A percentile compares a stretch with the other conserved stretches of the same genome.
These are phyloP conservation scores for Carex sylvatica DNA, from an alignment of 202 grass and related monocot species.

Conservation along the genomic window DNA sequence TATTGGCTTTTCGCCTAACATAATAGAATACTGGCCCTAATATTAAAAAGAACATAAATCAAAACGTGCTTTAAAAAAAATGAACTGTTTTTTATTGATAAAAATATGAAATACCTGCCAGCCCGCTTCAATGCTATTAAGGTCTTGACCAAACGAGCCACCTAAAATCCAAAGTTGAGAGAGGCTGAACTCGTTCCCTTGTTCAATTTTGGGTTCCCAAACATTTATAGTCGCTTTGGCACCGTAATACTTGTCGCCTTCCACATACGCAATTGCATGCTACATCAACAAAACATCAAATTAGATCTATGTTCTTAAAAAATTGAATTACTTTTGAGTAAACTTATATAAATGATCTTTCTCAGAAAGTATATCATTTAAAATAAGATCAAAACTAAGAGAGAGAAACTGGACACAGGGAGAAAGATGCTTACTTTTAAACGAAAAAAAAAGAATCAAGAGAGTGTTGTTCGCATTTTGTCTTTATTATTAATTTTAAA, in stretches of 20 bases:
- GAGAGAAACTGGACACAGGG: neutral
- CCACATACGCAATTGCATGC: conserved; percentile 93
- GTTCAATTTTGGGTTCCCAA: conserved; percentile 91
- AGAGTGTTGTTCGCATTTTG: conserved; percentile 11
- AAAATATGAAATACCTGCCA: conserved; percentile 66
- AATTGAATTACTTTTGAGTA: neutral
- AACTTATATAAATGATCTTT: neutral
- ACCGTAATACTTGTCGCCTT: conserved; percentile 92
- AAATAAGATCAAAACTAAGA: neutral
- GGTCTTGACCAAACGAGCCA: conserved; percentile 83
- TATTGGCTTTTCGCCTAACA: neutral
- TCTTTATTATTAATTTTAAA: neutral
- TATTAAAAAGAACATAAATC: neutral
- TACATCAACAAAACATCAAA: conserved; percentile 30
- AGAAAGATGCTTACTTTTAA: conserved; percentile 4
- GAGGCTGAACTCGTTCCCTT: conserved; percentile 90
- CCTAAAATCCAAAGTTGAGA: conserved; percentile 97
- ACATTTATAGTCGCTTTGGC: conserved; percentile 98
- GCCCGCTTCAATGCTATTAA: conserved; percentile 98
- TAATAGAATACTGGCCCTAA: neutral
- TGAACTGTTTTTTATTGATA: neutral
- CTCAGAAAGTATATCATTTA: neutral
- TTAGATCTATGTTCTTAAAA: conserved; percentile 4
- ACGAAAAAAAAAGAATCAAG: neutral
- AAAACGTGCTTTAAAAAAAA: neutral